Evolutionary conservation across 306 rosid genomes (phyloP), one percentile per base, ranked within the genome.

Genomic region (Medicago arabica): DNA sequence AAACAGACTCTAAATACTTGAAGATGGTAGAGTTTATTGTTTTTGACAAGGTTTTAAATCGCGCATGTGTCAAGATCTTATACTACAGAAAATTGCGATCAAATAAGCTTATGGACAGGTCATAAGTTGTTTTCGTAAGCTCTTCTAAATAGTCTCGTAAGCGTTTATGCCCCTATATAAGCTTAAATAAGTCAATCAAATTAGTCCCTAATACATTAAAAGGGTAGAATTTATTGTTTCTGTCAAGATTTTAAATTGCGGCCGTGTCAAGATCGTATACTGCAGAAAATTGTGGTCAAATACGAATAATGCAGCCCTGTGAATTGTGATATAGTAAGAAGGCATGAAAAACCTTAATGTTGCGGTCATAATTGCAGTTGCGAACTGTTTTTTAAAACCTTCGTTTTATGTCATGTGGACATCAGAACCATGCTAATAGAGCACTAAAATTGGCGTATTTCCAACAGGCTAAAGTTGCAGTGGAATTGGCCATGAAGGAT

Each of bases 401-500:
- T 3, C 1, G 1, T 17, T 8, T 53, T 16, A 10, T 53, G 4
- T 7, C 21, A 49, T 64, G 68, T 72, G 15, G 58, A 38, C 60
- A 28, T 71, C 19, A 49, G 43, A 21, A 11, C 16, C 18, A 53
- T 65, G 74, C 44, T 63, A 65, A 15, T 69, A 61, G 65, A 79
- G 23, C 39, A 61, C 72, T 81, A 25, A 81, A 23, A 34, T 49
- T 50, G 8, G 73, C 78, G 36, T 70, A 5, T 68, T 69, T 71
- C 67, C 83, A 79, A 43, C 89, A 95, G 97, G 93, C 97, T 59
- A 85, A 82, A 78, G 81, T 80, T 28, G 97, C 98, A 31, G 86
- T 88, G 58, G 88, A 89, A 57, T 82, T 91, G 88, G 97, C 94
- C 81, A 55, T 92, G 79, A 80, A 87, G 85, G 89, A 92, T 75